Conservation (phyloP, 805 yeast genomes). For the Kluyveromyces siamensis region DNA sequence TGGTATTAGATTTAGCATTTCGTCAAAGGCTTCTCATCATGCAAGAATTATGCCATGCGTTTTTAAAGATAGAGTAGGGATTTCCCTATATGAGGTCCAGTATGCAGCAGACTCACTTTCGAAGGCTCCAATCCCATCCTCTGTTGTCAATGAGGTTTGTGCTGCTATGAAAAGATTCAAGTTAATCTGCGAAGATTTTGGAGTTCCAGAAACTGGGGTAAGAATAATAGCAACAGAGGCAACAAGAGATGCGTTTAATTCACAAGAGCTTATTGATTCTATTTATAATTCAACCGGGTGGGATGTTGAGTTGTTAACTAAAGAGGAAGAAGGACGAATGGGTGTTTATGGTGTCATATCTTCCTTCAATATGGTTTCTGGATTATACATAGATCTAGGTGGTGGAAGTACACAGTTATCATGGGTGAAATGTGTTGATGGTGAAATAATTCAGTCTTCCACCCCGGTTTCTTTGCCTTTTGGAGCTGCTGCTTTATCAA, state of each 20-base stretch:
- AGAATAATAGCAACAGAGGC: conserved; percentile 70
- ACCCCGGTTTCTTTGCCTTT: conserved; percentile 60
- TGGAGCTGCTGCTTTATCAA: conserved; percentile 62
- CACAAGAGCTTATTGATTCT: conserved; percentile 47
- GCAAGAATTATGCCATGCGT: conserved; percentile 73
- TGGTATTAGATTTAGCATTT: conserved; percentile 64
- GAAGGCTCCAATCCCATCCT: conserved; percentile 47
- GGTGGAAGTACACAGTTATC: conserved; percentile 64
- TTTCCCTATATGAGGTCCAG: conserved; percentile 59
- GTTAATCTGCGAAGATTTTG: conserved; percentile 64
- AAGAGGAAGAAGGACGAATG: conserved; percentile 56
- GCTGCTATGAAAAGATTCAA: conserved; percentile 60
- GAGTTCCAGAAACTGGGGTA: conserved; percentile 53
- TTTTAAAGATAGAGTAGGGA: conserved; percentile 64
- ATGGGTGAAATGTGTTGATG: conserved; percentile 54
- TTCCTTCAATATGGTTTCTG: conserved; percentile 56
- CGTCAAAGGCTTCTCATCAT: conserved; percentile 58
- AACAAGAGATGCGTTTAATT: conserved; percentile 58
- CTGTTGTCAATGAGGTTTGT: conserved; percentile 49
- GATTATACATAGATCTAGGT: conserved; percentile 65
- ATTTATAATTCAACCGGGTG: conserved; percentile 55
- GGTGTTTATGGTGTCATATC: conserved; percentile 72
- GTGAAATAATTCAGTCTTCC: conserved; percentile 44
- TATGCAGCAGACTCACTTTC: conserved; percentile 31
- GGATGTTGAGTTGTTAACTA: conserved; percentile 51